A percentile compares a stretch with the other conserved stretches of the same genome.
Conservation (phyloP, 306 rosid species). For the Quercus dentata region DNA sequence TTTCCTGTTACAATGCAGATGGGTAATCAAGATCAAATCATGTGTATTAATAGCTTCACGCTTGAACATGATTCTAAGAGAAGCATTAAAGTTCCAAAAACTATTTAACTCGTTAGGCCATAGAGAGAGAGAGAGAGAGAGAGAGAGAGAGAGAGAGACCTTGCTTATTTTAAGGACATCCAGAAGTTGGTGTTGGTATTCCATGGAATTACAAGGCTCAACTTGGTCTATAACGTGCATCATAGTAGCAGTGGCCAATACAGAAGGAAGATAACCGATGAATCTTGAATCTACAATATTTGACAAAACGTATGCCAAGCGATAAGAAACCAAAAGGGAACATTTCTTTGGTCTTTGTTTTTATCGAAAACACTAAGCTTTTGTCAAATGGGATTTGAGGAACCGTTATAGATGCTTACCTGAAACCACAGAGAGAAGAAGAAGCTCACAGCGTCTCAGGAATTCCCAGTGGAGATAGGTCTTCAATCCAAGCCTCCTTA, state of each 20-base stretch:
- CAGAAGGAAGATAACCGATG: constrained; percentile 81
- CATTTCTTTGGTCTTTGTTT: constrained; percentile 5
- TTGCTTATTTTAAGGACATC: constrained; percentile 58
- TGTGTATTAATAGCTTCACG: constrained; percentile 12
- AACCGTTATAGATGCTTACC: constrained; percentile 39
- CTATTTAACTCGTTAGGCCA: too few species aligned
- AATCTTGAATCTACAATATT: constrained; percentile 65
- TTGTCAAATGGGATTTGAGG: neutral
- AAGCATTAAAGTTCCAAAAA: neutral
- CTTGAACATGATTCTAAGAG: neutral
- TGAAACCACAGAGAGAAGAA: constrained; percentile 62
- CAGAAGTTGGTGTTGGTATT: constrained; percentile 68
- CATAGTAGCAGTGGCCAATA: constrained; percentile 91
- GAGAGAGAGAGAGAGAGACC: constrained; percentile 40
- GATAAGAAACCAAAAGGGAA: constrained; percentile 6
- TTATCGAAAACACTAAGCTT: constrained; percentile 9
- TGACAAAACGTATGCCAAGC: constrained; percentile 3
- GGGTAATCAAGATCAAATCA: constrained; percentile 5
- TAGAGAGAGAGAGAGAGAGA: too few species aligned
- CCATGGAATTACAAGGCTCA: constrained; percentile 54
- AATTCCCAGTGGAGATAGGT: constrained; percentile 66
- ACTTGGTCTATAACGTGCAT: constrained; percentile 65
- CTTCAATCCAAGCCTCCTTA: constrained; percentile 74
- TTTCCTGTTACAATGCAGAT: constrained; percentile 52
- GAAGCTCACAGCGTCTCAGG: constrained; percentile 66